Evolutionary conservation across 495 filamentous ascomycete species (phyloP), one percentile per base, ranked within the genome.

Genomic region (Penicillium salamii): DNA sequence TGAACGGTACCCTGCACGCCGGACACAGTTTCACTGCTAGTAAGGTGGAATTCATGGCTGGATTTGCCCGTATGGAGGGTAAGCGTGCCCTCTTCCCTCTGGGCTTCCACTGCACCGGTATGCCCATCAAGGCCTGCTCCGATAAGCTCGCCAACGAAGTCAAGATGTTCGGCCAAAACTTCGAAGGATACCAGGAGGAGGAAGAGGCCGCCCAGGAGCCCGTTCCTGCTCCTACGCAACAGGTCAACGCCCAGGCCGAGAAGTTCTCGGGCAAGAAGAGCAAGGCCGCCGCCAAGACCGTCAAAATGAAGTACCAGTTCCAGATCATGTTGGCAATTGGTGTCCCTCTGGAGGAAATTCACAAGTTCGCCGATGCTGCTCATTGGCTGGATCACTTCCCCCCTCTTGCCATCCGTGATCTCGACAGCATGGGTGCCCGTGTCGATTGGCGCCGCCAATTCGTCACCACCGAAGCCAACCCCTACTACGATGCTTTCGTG

Each of bases 61-160:
- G 91, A 29, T 87, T 85, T 54, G 84, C 86, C 32, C 75, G 92
- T 31, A 95, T 97, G 91, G 81, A 93, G 67, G 93, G 93, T 53
- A 89, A 89, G 73, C 77, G 86, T 37, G 77, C 82, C 49, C 76
- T 97, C 36, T 97, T 92, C 68, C 93, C 93, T 44, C 82, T 89
- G 40, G 95, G 93, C 12, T 97, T 88, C 71, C 93, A 98, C 73
- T 95, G 90, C 71, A 97, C 95, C 1, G 93, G 93, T 63, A 92
- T 98, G 83, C 91, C 93, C 4, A 97, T 98, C 73, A 97, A 96
- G 68, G 91, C 93, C 4, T 95, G 88, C 62, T 92, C 93, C 20
- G 93, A 98, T 71, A 97, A 97, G 72, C 83, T 98, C 29, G 76
- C 78, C 38, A 85, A 92, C 45, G 95, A 98, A 63, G 81, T 96